Conservation (phyloP, 1,139 yeast genomes). For the Kluyveromyces sp. region DNA sequence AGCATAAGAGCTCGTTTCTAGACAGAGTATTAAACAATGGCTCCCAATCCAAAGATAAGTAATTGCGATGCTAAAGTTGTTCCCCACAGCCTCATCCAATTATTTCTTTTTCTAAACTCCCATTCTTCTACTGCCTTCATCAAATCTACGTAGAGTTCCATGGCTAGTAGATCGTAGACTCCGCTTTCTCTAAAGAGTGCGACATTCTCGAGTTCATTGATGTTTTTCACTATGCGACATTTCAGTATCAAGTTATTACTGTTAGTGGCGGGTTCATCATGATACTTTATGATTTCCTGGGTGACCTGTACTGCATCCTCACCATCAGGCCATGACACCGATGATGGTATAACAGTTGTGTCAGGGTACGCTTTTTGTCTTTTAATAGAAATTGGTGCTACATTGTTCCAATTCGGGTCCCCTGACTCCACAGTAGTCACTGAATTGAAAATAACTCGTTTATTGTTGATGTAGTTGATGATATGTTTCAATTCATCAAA, state of each 20-base stretch:
- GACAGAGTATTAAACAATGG: constrained; percentile 37
- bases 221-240: constrained; percentile 55
- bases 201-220: constrained; percentile 44
- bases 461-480: constrained; percentile 51
- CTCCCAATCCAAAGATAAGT: constrained; percentile 52
- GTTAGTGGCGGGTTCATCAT: constrained; percentile 38
- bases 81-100: constrained; percentile 50
- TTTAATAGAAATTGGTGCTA: constrained; percentile 30
- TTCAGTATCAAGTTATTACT: constrained; percentile 31
- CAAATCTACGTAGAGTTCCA: constrained; percentile 54
- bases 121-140: constrained; percentile 45
- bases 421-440: constrained; percentile 20
- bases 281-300: constrained; percentile 25
- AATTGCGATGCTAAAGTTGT: constrained; percentile 55
- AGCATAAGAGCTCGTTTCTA: background rate
- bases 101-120: constrained; percentile 39
- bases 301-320: constrained; percentile 15
- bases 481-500: constrained; percentile 55
- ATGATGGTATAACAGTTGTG: constrained; percentile 22
- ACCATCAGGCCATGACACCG: constrained; percentile 17
- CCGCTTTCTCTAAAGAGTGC: constrained; percentile 45
- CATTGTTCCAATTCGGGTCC: constrained; percentile 20
- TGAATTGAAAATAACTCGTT: constrained; percentile 28
- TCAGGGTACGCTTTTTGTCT: constrained; percentile 27
- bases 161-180: constrained; percentile 47